phyloP scores from a whole-genome alignment of 225 moss, liverwort and hornwort species.

The Thuidium tamariscinum region DNA sequence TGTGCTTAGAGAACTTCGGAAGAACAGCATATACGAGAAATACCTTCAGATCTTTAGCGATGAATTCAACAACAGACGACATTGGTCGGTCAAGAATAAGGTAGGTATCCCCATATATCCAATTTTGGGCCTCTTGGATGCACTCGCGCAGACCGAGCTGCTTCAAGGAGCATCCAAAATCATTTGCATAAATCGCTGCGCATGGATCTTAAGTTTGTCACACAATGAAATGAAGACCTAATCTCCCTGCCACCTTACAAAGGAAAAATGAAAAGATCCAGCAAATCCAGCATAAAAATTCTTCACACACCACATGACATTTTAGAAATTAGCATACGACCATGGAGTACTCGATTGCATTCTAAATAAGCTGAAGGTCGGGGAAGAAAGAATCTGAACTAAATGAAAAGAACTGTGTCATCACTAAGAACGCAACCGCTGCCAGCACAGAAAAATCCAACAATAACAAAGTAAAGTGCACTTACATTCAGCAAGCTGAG shows the following conservation, averaged over 20 bases:
- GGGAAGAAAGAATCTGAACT: not conserved
- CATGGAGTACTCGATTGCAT: not conserved
- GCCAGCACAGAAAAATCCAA: not conserved
- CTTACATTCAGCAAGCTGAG: slow-evolving; percentile 72
- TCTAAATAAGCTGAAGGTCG: not conserved
- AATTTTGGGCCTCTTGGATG: slow-evolving; percentile 71
- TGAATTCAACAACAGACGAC: slow-evolving; percentile 61
- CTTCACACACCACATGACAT: not conserved
- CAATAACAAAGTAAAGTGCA: not conserved
- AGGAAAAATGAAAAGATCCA: not conserved
- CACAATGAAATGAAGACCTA: slow-evolving; percentile 1
- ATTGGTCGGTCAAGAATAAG: slow-evolving; percentile 85
- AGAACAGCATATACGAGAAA: not conserved
- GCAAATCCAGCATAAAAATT: not conserved
- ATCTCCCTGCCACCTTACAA: not conserved
- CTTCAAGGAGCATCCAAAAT: slow-evolving; percentile 91
- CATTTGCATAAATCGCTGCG: slow-evolving; percentile 88
- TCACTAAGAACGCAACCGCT: not conserved
- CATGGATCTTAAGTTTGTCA: slow-evolving; percentile 9
- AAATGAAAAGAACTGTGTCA: not conserved
- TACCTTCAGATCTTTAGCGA: slow-evolving; percentile 59
- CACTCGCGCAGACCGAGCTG: slow-evolving; percentile 85
- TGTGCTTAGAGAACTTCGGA: not conserved
- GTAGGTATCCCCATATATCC: slow-evolving; percentile 84
- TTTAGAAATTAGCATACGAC: not conserved